A percentile compares a stretch with the other conserved stretches of the same genome.
Conservation (phyloP, 2,329 filamentous ascomycete genomes). For the Hysterium pulicare region DNA sequence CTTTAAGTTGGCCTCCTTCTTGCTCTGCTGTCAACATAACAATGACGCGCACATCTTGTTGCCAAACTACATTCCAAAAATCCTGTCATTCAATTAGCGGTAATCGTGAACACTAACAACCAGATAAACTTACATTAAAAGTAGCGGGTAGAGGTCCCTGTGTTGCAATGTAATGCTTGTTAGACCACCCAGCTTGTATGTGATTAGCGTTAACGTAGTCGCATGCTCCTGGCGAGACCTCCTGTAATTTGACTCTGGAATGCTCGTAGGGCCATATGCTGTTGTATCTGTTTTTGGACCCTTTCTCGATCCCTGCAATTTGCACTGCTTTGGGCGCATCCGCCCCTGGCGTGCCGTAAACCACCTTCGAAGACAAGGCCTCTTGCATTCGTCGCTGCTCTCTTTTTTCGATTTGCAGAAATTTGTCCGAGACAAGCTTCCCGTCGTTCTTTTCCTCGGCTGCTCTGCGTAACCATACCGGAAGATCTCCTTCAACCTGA, state of each 20-base stretch:
- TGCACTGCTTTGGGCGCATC: slow-evolving; percentile 55
- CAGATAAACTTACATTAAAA: slow-evolving; percentile 65
- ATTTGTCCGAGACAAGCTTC: slow-evolving; percentile 76
- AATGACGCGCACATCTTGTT: slow-evolving; percentile 89
- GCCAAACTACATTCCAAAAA: slow-evolving; percentile 98
- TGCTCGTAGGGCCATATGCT: slow-evolving; percentile 97
- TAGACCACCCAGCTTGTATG: slow-evolving; percentile 72
- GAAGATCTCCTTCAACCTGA: slow-evolving; percentile 55
- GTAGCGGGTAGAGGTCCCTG: slow-evolving; percentile 92
- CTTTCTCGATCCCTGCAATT: slow-evolving; percentile 90
- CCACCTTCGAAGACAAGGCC: slow-evolving; percentile 62
- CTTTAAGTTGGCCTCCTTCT: slow-evolving; percentile 91
- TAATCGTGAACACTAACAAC: slow-evolving; percentile 16
- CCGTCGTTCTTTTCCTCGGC: slow-evolving; percentile 68
- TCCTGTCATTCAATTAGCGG: slow-evolving; percentile 55
- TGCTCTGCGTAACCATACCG: slow-evolving; percentile 72
- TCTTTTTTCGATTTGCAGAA: slow-evolving; percentile 75
- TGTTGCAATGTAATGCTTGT: slow-evolving; percentile 92
- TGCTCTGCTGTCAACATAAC: slow-evolving; percentile 95
- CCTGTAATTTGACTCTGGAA: slow-evolving; percentile 75
- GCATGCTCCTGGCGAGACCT: slow-evolving; percentile 64
- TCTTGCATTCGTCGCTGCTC: slow-evolving; percentile 93
- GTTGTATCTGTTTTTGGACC: slow-evolving; percentile 94
- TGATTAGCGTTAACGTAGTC: slow-evolving; percentile 97
- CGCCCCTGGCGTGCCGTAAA: slow-evolving; percentile 48